phyloP scores from a whole-genome alignment of 805 yeast genomes.

The Kodamaea hsintzibuensis region DNA sequence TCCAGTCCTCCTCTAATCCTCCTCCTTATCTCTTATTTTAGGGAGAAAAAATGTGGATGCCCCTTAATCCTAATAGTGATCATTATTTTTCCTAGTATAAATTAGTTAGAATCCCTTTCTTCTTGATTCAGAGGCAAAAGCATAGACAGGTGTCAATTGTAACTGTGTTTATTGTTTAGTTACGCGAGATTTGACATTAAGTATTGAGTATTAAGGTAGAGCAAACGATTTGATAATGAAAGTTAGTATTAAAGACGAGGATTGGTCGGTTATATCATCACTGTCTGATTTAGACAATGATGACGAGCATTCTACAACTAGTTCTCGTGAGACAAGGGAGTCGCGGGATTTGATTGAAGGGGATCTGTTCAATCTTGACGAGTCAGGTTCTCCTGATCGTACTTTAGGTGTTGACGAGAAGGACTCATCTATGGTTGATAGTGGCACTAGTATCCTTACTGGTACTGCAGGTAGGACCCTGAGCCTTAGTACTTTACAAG shows the following conservation, averaged over 20 bases:
- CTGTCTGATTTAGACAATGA: conserved; percentile 35
- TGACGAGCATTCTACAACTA: conserved; percentile 9
- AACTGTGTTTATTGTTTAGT: background rate
- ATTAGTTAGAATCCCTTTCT: background rate
- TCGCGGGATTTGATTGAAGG: background rate
- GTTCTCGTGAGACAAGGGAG: background rate
- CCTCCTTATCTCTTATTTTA: background rate
- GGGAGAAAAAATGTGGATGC: background rate
- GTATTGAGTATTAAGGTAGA: background rate
- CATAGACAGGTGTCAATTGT: background rate
- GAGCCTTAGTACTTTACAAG: background rate
- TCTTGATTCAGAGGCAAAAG: background rate
- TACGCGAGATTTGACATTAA: background rate
- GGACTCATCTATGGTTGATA: background rate
- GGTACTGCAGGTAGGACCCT: background rate
- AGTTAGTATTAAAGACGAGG: conserved; percentile 32
- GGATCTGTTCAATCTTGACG: background rate
- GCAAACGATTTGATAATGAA: background rate
- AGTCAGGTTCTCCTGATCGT: background rate
- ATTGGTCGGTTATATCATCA: conserved; percentile 47
- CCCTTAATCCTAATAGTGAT: conserved; percentile 4
- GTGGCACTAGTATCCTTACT: background rate
- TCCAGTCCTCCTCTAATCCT: background rate
- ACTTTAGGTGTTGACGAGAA: background rate
- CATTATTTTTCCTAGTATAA: conserved; percentile 4